A percentile compares a stretch with the other conserved stretches of the same genome.
Evolutionary conservation across 2,329 filamentous ascomycete genomes (phyloP).

Genomic region (Penicillium capsulatum): DNA sequence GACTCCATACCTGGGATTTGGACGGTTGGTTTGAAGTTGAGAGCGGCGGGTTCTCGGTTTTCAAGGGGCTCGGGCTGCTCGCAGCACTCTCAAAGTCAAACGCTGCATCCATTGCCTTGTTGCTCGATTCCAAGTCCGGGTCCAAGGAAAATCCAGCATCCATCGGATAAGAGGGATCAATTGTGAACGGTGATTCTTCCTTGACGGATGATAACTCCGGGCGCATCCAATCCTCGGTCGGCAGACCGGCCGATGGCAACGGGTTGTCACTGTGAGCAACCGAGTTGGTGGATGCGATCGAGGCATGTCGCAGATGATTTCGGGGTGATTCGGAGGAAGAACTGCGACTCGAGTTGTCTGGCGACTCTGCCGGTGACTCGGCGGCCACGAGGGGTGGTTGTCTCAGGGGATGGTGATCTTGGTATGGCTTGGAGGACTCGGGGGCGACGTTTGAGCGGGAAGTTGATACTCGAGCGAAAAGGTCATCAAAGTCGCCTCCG

Average conservation of each 20-base stretch:
- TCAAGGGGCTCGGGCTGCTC: conserved; percentile 44
- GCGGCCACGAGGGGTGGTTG: conserved; percentile 32
- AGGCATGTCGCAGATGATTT: conserved; percentile 40
- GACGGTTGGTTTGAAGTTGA: conserved; percentile 22
- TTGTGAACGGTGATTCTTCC: conserved; percentile 40
- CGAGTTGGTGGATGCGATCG: conserved; percentile 40
- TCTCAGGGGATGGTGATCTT: conserved; percentile 33
- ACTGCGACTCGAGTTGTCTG: conserved; percentile 41
- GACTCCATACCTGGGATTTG: conserved; percentile 27
- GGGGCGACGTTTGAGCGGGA: conserved; percentile 27
- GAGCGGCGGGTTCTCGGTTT: conserved; percentile 24
- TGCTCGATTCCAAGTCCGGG: conserved; percentile 43
- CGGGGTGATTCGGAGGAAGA: conserved; percentile 43
- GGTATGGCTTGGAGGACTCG: conserved; percentile 29
- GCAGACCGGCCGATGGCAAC: conserved; percentile 34
- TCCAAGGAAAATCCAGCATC: conserved; percentile 31
- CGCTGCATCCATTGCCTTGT: conserved; percentile 47
- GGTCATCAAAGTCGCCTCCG: conserved; percentile 42
- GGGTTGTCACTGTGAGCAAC: conserved; percentile 37
- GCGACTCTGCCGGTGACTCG: conserved; percentile 44
- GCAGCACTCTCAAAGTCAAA: conserved; percentile 49
- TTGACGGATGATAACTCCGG: conserved; percentile 34
- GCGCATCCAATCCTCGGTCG: conserved; percentile 37
- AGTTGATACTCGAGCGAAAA: conserved; percentile 36
- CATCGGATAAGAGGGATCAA: conserved; percentile 35